Base-by-base conservation (phyloP, 352 stramenopile species). In the Phytophthora vignae region DNA sequence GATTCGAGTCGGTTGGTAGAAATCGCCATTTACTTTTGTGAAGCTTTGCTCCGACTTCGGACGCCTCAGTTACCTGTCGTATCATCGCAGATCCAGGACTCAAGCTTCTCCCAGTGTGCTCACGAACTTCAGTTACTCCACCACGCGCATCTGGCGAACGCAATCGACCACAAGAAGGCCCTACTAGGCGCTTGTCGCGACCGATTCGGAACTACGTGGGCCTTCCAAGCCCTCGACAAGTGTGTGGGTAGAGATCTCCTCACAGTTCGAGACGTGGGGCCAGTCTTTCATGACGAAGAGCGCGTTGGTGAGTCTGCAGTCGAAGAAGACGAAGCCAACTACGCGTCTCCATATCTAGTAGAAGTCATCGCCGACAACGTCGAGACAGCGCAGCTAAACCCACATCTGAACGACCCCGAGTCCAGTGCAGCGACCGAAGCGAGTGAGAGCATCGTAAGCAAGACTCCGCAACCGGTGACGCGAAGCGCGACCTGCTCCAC, bases 91-190 rank as follows among this genome's bases (percentile, higher is more conserved):
- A 67, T 71, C 11, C 42, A 69, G 9, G 61, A 80, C n/a, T 12
- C 71, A 14, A 68, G 17, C 15, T 85, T 85, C 55, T 72, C 73
- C 1, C 73, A 74, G 19, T 72, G 83, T 29, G 68, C 67, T 5
- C 80, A 87, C 10, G 75, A 87, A 52, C 70, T 85, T 21, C 80
- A 81, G 44, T 38, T 85, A 3, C 29, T 71, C 31, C 80, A 85
- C 29, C 74, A 83, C 10, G 48, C 25, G 0, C 80, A 87, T 19
- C 42, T 83, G 10, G 83, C 57, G 3, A 31, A 66, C 14, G 56
- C 68, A 12, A 67, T 87, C 5, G 75, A 81, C 46, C 46, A 76
- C 33, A 87, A 87, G 67, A 79, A 77, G 55, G 7, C 9, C 1
- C 27, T 87, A 12, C n/a, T 84, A 15, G 22, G 53, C 1, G 33